These are phyloP conservation scores for Glarea lozoyensis DNA, from an alignment of 495 filamentous ascomycete genomes.

Conservation along the genomic window DNA sequence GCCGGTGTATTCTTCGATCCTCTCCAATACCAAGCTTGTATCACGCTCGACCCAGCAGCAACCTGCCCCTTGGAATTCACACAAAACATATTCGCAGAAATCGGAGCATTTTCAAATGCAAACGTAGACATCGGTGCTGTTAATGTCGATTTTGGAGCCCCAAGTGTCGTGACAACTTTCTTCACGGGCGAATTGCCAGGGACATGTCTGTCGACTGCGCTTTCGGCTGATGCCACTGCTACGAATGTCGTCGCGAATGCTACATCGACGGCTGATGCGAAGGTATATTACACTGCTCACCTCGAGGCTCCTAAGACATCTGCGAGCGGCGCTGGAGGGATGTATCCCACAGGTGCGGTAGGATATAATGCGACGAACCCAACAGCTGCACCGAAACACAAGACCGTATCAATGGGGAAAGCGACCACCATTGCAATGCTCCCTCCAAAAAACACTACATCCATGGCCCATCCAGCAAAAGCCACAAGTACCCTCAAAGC, in stretches of 20 bases:
- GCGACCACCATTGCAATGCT: too few relatives aligned
- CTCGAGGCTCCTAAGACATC: too few relatives aligned
- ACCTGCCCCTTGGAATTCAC: slow-evolving; percentile 2
- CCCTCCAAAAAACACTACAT: too few relatives aligned
- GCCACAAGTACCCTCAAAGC: too few relatives aligned
- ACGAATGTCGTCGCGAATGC: not conserved
- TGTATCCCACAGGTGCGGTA: too few relatives aligned
- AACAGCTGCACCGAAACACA: too few relatives aligned
- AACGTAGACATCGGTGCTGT: not conserved
- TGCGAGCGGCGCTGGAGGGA: too few relatives aligned
- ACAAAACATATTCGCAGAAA: slow-evolving; percentile 1
- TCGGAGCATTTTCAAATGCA: not conserved
- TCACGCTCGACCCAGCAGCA: not conserved
- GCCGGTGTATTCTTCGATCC: slow-evolving; percentile 3
- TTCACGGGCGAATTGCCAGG: not conserved
- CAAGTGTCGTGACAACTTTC: not conserved
- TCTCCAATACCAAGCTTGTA: slow-evolving; percentile 1
- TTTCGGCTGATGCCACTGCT: not conserved
- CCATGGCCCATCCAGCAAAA: too few relatives aligned
- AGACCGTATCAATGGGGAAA: too few relatives aligned
- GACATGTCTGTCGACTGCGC: not conserved
- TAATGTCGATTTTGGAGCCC: not conserved
- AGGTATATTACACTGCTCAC: too few relatives aligned
- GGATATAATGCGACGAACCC: too few relatives aligned
- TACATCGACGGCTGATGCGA: too few relatives aligned